Percentiles rank a stretch among this genome's conserved stretches.
Conservation (phyloP, 2,329 filamentous ascomycete species). For the Tolypocladium ophioglossoides region DNA sequence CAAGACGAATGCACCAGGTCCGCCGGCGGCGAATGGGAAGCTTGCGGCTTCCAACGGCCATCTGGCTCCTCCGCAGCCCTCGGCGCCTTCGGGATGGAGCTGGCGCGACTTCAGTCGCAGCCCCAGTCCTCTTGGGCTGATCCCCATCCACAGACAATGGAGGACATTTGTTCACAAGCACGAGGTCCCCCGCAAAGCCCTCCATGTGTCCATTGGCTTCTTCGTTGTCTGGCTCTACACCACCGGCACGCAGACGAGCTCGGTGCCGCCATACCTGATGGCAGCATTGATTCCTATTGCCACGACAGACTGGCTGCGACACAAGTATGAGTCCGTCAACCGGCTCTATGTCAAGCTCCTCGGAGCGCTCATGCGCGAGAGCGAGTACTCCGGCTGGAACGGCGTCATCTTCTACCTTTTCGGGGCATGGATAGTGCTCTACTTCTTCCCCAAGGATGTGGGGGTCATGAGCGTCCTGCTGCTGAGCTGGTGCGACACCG, state of each 20-base stretch:
- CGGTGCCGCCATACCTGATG: slow-evolving; percentile 80
- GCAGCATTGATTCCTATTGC: slow-evolving; percentile 74
- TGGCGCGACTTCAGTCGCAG: slow-evolving; percentile 87
- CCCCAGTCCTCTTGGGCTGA: slow-evolving; percentile 84
- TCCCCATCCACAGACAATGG: slow-evolving; percentile 91
- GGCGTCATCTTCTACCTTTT: slow-evolving; percentile 95
- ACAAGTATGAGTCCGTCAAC: slow-evolving; percentile 74
- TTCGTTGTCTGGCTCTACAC: slow-evolving; percentile 80
- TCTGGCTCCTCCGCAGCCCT: slow-evolving; percentile 55
- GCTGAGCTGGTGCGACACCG: slow-evolving; percentile 96
- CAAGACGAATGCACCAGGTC: slow-evolving; percentile 13
- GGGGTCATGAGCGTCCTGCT: slow-evolving; percentile 82
- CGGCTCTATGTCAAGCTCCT: slow-evolving; percentile 73
- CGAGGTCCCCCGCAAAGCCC: slow-evolving; percentile 84
- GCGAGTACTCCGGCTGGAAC: slow-evolving; percentile 88
- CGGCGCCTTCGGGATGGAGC: slow-evolving; percentile 52
- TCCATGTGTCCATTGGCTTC: slow-evolving; percentile 96
- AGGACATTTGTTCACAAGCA: slow-evolving; percentile 89
- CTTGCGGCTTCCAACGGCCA: slow-evolving; percentile 45
- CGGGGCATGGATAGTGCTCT: slow-evolving; percentile 76
- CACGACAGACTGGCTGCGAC: slow-evolving; percentile 69
- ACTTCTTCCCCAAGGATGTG: slow-evolving; percentile 87
- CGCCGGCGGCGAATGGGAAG: slow-evolving; percentile 22
- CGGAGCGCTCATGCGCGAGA: slow-evolving; percentile 93
- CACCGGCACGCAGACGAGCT: slow-evolving; percentile 61